These are phyloP conservation scores for Fusarium irregulare DNA, from an alignment of 2,329 filamentous ascomycete species.

Conservation along the genomic window DNA sequence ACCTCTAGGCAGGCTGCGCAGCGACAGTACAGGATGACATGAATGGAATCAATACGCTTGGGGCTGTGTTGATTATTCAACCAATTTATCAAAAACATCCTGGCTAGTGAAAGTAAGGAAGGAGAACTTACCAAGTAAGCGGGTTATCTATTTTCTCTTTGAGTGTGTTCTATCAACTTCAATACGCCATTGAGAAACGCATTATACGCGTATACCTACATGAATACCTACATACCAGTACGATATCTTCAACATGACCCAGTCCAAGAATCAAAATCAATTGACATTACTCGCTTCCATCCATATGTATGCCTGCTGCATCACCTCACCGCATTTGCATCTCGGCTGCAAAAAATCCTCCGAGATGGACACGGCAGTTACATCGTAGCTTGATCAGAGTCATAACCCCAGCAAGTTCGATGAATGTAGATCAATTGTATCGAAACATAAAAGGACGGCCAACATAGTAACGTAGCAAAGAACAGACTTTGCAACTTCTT, in stretches of 20 bases:
- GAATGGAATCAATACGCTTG: neutral
- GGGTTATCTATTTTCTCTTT: neutral
- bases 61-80: neutral
- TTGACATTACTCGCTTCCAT: neutral
- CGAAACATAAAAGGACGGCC: neutral
- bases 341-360: neutral
- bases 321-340: neutral
- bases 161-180: neutral
- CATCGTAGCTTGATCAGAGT: neutral
- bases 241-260: neutral
- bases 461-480: neutral
- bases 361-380: neutral
- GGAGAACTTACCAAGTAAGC: neutral
- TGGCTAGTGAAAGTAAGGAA: neutral
- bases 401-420: neutral
- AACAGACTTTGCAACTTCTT: neutral
- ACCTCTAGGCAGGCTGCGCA: neutral
- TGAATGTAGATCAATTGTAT: neutral
- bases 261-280: neutral
- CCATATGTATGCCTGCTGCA: neutral
- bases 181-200: neutral
- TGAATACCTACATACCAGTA: neutral
- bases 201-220: neutral
- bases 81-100: neutral
- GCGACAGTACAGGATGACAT: neutral